Evolutionary conservation across 208 protist species (phyloP).

Genomic region (Leishmania guyanensis): DNA sequence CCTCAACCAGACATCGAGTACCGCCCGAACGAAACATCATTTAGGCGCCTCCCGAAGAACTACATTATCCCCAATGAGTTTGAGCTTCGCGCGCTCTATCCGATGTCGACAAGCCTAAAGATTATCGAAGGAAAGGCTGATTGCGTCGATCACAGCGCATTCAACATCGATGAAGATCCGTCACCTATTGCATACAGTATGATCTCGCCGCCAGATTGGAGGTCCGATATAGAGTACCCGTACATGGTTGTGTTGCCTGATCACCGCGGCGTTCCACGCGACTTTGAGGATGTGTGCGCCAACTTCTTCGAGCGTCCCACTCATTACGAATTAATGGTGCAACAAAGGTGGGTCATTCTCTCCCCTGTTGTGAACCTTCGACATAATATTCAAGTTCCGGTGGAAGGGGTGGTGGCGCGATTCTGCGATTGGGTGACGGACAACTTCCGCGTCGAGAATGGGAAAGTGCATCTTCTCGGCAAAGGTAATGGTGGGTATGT

Average conservation of each 20-base stretch:
- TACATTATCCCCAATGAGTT: slow-evolving; percentile 77
- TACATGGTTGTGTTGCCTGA: slow-evolving; percentile 86
- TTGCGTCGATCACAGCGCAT: slow-evolving; percentile 79
- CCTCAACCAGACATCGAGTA: slow-evolving; percentile 77
- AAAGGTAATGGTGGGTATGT: slow-evolving; percentile 85
- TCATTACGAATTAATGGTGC: slow-evolving; percentile 65
- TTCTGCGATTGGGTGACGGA: slow-evolving; percentile 89
- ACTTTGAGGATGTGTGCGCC: slow-evolving; percentile 90
- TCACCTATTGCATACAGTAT: slow-evolving; percentile 77
- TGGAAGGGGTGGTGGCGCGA: slow-evolving; percentile 77
- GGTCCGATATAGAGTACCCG: slow-evolving; percentile 57
- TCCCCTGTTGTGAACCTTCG: slow-evolving; percentile 77
- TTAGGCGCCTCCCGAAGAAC: slow-evolving; percentile 77
- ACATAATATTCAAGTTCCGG: slow-evolving; percentile 77
- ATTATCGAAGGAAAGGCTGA: slow-evolving; percentile 76
- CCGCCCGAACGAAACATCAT: slow-evolving; percentile 77
- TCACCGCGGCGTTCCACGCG: slow-evolving; percentile 67
- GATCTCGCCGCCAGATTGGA: slow-evolving; percentile 71
- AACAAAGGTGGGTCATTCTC: slow-evolving; percentile 82
- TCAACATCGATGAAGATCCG: slow-evolving; percentile 68
- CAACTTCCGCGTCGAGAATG: slow-evolving; percentile 76
- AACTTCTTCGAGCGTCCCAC: slow-evolving; percentile 85
- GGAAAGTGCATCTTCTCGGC: slow-evolving; percentile 82
- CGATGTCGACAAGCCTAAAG: slow-evolving; percentile 65
- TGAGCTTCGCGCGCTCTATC: slow-evolving; percentile 81